Evolutionary conservation across 129 eudicot species (phyloP), one percentile per base, ranked within the genome.

Genomic region (Gnaphalium uliginosum): DNA sequence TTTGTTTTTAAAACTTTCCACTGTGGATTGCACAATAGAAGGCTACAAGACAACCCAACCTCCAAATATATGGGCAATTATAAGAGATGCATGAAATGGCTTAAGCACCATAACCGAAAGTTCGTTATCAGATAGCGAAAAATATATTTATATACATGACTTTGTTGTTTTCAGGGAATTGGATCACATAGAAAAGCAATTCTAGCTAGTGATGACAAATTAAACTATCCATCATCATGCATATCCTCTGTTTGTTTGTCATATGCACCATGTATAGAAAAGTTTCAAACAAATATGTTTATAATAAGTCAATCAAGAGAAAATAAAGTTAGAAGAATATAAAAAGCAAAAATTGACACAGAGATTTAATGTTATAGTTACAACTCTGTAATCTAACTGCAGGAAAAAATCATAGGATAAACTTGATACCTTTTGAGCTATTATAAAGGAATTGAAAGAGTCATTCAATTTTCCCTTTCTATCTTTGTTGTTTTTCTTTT

Each of bases 41-140:
- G 77, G 78, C 81, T 78, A 78, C 65, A 81, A 73, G 85, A 74
- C 86, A 81, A 60, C 66, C 70, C n/a, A 68, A 50, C 35, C 66
- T 76, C 69, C 78, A 43, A 21, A 70, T 54, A 71, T 37, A 69
- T 54, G 19, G 76, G 72, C 72, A 71, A 69, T 53, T 69, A 71
- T 60, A 41, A 33, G 81, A 46, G 80, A 60, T 53, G 60, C 37
- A 51, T 21, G 13, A 53, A 21, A 71, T 66, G 59, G 74, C 25
- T 79, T 64, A 65, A 54, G 73, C 78, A 79, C 72, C 46, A 79
- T 65, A 65, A 72, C 71, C 68, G 27, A 48, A 79, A 71, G 82
- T 68, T 68, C 66, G 79, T 68, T 68, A 32, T 80, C 51, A 25
- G 66, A 75, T 70, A 76, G 66, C 68, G 48, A 66, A 63, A 35